Conservation (phyloP, 805 yeast species). For the Maudiozyma barnettii region DNA sequence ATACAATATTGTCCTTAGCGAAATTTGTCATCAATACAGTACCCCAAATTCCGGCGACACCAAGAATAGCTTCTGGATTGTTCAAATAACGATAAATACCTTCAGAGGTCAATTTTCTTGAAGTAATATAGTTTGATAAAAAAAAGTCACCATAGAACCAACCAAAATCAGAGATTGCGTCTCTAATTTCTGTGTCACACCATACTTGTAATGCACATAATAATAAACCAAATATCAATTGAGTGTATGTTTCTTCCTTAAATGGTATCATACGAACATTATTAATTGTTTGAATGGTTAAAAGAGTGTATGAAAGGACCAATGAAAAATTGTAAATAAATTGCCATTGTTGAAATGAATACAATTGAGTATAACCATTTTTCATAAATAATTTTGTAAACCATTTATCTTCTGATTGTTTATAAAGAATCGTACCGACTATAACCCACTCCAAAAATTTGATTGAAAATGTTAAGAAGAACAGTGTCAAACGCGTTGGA, state of each 20-base stretch:
- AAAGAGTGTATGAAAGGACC: slow-evolving; percentile 48
- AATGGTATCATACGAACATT: slow-evolving; percentile 20
- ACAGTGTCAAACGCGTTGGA: slow-evolving; percentile 22
- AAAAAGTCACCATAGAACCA: slow-evolving; percentile 88
- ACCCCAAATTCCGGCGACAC: slow-evolving; percentile 76
- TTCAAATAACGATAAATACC: slow-evolving; percentile 77
- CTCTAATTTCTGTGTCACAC: slow-evolving; percentile 59
- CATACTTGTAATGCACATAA: slow-evolving; percentile 53
- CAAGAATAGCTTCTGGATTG: slow-evolving; percentile 72
- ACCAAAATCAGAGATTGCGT: slow-evolving; percentile 73
- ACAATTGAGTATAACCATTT: slow-evolving; percentile 52
- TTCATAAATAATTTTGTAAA: slow-evolving; percentile 59
- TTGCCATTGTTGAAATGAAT: slow-evolving; percentile 68
- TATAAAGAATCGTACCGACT: slow-evolving; percentile 42
- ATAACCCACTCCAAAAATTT: slow-evolving; percentile 44
- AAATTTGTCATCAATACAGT: slow-evolving; percentile 48
- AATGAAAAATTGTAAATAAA: slow-evolving; percentile 45
- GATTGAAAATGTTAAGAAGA: slow-evolving; percentile 35
- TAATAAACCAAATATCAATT: slow-evolving; percentile 46
- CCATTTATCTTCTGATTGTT: slow-evolving; percentile 50
- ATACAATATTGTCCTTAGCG: slow-evolving; percentile 36
- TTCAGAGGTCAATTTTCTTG: slow-evolving; percentile 52
- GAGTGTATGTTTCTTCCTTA: slow-evolving; percentile 16
- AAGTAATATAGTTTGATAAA: slow-evolving; percentile 42
- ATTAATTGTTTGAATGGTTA: slow-evolving; percentile 32